Percentiles rank a stretch among this genome's conserved stretches.
Conservation (phyloP, 306 rosid species). For the Corylus americana region DNA sequence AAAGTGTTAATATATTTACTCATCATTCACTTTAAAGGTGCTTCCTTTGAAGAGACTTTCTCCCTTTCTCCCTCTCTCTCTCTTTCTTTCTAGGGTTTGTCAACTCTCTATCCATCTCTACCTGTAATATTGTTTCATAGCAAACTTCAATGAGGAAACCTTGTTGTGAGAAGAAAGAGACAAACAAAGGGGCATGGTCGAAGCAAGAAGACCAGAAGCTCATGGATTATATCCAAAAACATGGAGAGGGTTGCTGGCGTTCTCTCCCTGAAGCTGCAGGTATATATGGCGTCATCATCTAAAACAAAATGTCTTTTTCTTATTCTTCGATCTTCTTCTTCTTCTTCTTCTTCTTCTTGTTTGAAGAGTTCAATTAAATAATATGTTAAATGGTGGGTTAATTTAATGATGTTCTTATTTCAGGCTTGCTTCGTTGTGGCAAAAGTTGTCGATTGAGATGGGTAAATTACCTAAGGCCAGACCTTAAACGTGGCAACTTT, state of each 20-base stretch:
- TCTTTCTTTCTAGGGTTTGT: not conserved
- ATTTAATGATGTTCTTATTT: not conserved
- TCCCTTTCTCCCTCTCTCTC: not conserved
- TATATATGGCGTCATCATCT: not conserved
- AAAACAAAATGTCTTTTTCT: not conserved
- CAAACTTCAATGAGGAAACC: constrained; percentile 3
- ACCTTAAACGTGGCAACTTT: constrained; percentile 44
- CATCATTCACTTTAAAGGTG: not conserved
- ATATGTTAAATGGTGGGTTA: not conserved
- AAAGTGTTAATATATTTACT: not conserved
- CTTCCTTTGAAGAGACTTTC: not conserved
- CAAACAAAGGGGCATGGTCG: constrained; percentile 47
- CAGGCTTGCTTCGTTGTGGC: constrained; percentile 52
- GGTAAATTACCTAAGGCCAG: constrained; percentile 50
- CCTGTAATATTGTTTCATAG: not conserved
- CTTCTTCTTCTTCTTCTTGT: not conserved
- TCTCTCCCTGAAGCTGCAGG: constrained; percentile 52
- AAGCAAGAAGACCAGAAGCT: constrained; percentile 56
- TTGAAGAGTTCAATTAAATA: not conserved
- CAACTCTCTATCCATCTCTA: not conserved
- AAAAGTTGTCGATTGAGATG: constrained; percentile 57
- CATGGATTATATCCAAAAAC: constrained; percentile 34
- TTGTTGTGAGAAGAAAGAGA: constrained; percentile 32
- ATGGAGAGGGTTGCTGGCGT: constrained; percentile 49
- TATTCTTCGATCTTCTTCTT: not conserved